Percentiles rank a stretch among this genome's conserved stretches.
Evolutionary conservation across 2,329 filamentous ascomycete species (phyloP).

Genomic region (Sordariomycetes sp.): DNA sequence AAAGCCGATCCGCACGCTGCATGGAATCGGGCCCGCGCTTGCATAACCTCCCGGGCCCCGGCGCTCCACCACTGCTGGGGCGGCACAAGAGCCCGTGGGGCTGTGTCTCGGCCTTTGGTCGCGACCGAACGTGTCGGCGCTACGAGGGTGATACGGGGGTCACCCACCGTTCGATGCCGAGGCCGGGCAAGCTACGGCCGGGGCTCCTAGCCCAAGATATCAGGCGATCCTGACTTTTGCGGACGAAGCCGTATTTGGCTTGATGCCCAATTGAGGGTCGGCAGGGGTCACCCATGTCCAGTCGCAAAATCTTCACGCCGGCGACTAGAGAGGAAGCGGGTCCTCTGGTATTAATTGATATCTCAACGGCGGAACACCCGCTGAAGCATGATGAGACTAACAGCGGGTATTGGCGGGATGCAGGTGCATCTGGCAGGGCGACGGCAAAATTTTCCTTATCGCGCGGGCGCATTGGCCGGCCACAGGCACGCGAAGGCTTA

Average conservation of each 20-base stretch:
- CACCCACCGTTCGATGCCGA: too few relatives aligned
- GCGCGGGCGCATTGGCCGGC: too few relatives aligned
- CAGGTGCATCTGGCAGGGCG: not conserved
- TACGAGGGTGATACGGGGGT: too few relatives aligned
- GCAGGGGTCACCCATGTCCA: not conserved
- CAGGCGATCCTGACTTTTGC: too few relatives aligned
- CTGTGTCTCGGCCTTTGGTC: not conserved
- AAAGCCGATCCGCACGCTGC: not conserved
- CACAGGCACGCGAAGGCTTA: not conserved
- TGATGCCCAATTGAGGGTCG: not conserved
- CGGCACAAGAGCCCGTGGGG: not conserved
- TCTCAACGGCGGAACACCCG: not conserved
- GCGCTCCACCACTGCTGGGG: not conserved
- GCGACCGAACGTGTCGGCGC: not conserved
- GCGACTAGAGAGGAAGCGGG: not conserved
- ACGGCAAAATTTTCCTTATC: not conserved
- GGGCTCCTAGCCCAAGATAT: too few relatives aligned
- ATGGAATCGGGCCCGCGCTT: not conserved
- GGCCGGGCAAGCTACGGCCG: too few relatives aligned
- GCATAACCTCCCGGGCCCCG: not conserved
- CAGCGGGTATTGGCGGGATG: not conserved
- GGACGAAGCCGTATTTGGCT: not conserved
- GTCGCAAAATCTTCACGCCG: not conserved
- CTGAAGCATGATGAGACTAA: not conserved
- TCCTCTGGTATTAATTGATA: too few relatives aligned